phyloP scores from a whole-genome alignment of 495 filamentous ascomycete genomes.

The Recurvomyces mirabilis region DNA sequence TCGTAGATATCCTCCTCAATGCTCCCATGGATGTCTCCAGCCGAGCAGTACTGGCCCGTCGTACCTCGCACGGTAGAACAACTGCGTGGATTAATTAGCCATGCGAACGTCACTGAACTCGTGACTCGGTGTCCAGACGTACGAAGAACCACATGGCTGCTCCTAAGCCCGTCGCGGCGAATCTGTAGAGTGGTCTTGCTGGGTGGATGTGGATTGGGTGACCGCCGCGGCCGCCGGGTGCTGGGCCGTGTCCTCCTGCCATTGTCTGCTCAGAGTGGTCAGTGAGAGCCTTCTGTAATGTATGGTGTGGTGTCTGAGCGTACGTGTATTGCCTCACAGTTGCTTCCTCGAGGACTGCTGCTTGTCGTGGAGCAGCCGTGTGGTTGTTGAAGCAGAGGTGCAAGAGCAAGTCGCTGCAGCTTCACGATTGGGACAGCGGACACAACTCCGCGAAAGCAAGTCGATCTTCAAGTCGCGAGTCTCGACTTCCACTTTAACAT shows the following conservation, averaged over 20 bases:
- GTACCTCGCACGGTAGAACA: slow-evolving; percentile 94
- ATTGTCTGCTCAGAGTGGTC: slow-evolving; percentile 9
- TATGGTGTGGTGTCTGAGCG: too few relatives aligned
- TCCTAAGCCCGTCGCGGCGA: slow-evolving; percentile 72
- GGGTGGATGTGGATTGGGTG: slow-evolving; percentile 68
- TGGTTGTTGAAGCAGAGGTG: too few relatives aligned
- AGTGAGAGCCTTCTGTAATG: not conserved
- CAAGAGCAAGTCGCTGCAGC: too few relatives aligned
- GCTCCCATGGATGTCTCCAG: slow-evolving; percentile 98
- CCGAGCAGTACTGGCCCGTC: slow-evolving; percentile 79
- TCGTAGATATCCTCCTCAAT: slow-evolving; percentile 41
- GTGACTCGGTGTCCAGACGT: slow-evolving; percentile 17
- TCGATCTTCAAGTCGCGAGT: too few relatives aligned
- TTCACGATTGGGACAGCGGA: too few relatives aligned
- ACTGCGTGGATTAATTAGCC: slow-evolving; percentile 35
- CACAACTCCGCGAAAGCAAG: too few relatives aligned
- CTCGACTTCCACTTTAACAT: too few relatives aligned
- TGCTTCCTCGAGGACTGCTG: too few relatives aligned
- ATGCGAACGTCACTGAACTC: not conserved
- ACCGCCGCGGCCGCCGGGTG: slow-evolving; percentile 29
- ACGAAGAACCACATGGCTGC: slow-evolving; percentile 99
- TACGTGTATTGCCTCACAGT: not conserved
- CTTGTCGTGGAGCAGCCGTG: too few relatives aligned
- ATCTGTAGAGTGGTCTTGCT: slow-evolving; percentile 65
- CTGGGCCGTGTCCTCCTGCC: slow-evolving; percentile 13